These are phyloP conservation scores for Starmerella bombicola DNA, from an alignment of 805 yeast genomes.

Conservation along the genomic window DNA sequence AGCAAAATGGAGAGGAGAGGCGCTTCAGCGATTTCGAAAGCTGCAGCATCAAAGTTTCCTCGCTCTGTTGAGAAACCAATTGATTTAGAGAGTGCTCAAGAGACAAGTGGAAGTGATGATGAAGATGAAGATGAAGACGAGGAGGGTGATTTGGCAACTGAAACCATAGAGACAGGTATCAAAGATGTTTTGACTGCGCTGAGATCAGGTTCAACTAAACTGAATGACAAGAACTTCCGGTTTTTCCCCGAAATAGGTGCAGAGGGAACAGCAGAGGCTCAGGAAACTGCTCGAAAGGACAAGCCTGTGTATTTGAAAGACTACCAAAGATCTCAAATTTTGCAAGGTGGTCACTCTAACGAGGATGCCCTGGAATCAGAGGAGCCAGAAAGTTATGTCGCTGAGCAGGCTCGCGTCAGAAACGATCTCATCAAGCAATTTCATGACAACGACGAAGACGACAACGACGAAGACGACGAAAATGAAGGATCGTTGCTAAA, in stretches of 20 bases:
- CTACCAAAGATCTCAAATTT: conserved; percentile 72
- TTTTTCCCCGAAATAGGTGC: conserved; percentile 61
- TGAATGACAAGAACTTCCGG: conserved; percentile 54
- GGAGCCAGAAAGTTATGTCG: conserved; percentile 41
- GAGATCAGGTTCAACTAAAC: conserved; percentile 45
- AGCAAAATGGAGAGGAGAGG: no score
- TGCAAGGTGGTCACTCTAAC: conserved; percentile 49
- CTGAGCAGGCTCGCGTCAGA: conserved; percentile 66
- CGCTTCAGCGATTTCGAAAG: no score
- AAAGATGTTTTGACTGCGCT: conserved; percentile 58
- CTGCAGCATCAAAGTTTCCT: no score
- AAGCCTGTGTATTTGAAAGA: conserved; percentile 85
- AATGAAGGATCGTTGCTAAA: conserved; percentile 37
- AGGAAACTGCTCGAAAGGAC: conserved; percentile 24
- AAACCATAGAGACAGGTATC: conserved; percentile 71
- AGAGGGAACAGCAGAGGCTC: conserved; percentile 24
- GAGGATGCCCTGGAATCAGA: conserved; percentile 42
- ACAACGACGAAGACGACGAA: conserved; percentile 31
- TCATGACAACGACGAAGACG: conserved; percentile 41
- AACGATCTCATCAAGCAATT: conserved; percentile 64
- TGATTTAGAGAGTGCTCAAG: no score
- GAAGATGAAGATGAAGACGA: conserved; percentile 75
- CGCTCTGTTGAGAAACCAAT: no score
- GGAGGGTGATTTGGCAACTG: conserved; percentile 75
- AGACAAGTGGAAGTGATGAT: no score